Percentiles rank a stretch among this genome's conserved stretches.
Conservation (phyloP, 1,284 basidiomycete genomes). For the Mycena citricolor region DNA sequence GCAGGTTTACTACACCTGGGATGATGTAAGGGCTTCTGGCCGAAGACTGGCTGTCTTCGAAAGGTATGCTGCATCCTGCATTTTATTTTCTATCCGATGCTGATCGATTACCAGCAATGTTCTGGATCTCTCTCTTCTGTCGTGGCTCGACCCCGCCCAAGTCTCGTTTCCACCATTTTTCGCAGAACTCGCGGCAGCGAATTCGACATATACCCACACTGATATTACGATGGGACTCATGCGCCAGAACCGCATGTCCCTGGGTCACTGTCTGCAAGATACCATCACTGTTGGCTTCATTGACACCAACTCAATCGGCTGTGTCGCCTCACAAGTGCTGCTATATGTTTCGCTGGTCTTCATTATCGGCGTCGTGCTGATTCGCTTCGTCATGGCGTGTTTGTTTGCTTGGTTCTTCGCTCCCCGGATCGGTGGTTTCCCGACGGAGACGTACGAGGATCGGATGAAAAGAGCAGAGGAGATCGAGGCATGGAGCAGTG, state of each 20-base stretch:
- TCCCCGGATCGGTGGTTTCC: slow-evolving; percentile 92
- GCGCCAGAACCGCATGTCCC: slow-evolving; percentile 59
- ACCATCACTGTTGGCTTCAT: slow-evolving; percentile 89
- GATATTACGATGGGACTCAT: slow-evolving; percentile 86
- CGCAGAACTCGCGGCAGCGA: slow-evolving; percentile 69
- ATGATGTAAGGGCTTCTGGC: slow-evolving; percentile 66
- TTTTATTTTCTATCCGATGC: too few relatives aligned
- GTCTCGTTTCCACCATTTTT: slow-evolving; percentile 84
- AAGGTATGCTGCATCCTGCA: slow-evolving; percentile 68
- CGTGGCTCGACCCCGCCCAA: slow-evolving; percentile 78
- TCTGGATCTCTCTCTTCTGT: slow-evolving; percentile 82
- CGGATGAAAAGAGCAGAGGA: slow-evolving; percentile 89
- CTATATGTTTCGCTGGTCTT: slow-evolving; percentile 95
- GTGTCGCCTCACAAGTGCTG: slow-evolving; percentile 88
- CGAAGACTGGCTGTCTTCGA: slow-evolving; percentile 92
- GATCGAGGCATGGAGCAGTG: slow-evolving; percentile 96
- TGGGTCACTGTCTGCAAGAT: slow-evolving; percentile 80
- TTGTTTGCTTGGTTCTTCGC: slow-evolving; percentile 97
- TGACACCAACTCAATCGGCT: slow-evolving; percentile 92
- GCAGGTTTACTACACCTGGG: slow-evolving; percentile 93
- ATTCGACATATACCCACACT: slow-evolving; percentile 76
- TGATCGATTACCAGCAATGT: slow-evolving; percentile 58
- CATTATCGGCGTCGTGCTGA: slow-evolving; percentile 95
- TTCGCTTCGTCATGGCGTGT: slow-evolving; percentile 96
- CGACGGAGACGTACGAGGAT: slow-evolving; percentile 90